Conservation (phyloP, 208 protist genomes). For the Leishmania lainsoni region DNA sequence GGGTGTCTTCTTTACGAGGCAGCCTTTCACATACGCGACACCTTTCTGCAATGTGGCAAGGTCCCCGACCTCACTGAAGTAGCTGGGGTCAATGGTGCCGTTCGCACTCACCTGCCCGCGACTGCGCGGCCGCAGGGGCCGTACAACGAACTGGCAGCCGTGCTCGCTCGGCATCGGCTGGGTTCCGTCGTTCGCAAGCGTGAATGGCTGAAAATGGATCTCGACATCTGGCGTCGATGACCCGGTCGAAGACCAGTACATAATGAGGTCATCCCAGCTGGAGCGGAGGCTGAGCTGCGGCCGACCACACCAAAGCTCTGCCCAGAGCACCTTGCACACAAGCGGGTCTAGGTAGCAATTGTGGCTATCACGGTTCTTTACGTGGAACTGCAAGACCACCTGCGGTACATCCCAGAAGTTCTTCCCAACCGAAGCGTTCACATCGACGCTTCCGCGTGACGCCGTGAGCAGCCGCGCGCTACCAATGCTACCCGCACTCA, state of each 20-base stretch:
- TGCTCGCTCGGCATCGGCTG: constrained; percentile 55
- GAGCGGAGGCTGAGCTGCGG: constrained; percentile 60
- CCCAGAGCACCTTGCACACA: constrained; percentile 47
- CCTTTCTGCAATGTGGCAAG: constrained; percentile 46
- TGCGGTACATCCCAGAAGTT: constrained; percentile 84
- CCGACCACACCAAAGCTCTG: constrained; percentile 38
- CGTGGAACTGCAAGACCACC: constrained; percentile 78
- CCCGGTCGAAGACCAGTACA: constrained; percentile 65
- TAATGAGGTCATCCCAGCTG: constrained; percentile 77
- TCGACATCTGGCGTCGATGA: constrained; percentile 56
- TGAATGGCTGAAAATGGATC: constrained; percentile 86
- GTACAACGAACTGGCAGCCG: constrained; percentile 76
- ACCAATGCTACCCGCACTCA: constrained; percentile 70
- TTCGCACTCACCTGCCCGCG: constrained; percentile 55
- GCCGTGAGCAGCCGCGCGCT: constrained; percentile 54
- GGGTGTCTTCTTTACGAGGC: constrained; percentile 45
- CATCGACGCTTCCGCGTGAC: constrained; percentile 45
- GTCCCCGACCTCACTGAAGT: constrained; percentile 59
- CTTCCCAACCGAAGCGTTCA: constrained; percentile 44
- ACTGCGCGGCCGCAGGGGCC: constrained; percentile 67
- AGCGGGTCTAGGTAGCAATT: constrained; percentile 74
- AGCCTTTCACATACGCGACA: constrained; percentile 60
- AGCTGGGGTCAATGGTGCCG: constrained; percentile 69
- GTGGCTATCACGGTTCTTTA: constrained; percentile 65
- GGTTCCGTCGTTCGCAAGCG: constrained; percentile 72